Evolutionary conservation across 768 basidiomycete genomes (phyloP), one percentile per base, ranked within the genome.

Genomic region (Cyclocybe aegerita): DNA sequence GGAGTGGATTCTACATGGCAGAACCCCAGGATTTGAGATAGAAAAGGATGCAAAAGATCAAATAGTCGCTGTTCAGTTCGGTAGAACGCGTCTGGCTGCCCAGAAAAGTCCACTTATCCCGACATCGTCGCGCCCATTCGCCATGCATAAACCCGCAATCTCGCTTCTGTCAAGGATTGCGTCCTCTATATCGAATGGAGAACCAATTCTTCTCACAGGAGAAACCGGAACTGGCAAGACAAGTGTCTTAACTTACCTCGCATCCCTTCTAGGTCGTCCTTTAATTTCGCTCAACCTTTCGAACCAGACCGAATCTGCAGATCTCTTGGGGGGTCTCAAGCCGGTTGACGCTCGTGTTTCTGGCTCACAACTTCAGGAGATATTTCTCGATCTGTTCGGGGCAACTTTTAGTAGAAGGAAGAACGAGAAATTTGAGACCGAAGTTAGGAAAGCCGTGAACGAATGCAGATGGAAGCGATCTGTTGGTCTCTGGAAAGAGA

Each of bases 171-270:
- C 91, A 15, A 82, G 91, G 11, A 86, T 98, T 34, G 82, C 84
- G 2, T 84, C 82, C 15, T 81, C 88, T 0, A 74, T 93, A 40
- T 75, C 85, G 0, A 73, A 88, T 40, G 69, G 70, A 10, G 97
- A 99, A 62, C 93, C 97, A 4, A 75, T 95, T 4, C 78, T 99
- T 7, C 78, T 99, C 17, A 93, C 94, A 0, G 97, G 97, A 40
- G 97, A 99, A 73, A 99, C 97, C 2, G 97, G 97, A n/a, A 99
- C 97, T 1, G 97, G 97, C 10, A 99, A 99, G 70, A 99, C 97
- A 0, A 95, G 94, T 46, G 80, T 85, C 14, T 82, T 99, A 11
- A 90, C 93, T 2, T 85, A 97, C 60, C 77, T 98, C 30, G 88
- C 97, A 9, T 77, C 85, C 2, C 67, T 90, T n/a, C 78, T 97